Percentiles rank a stretch among this genome's conserved stretches.
These are phyloP conservation scores for Lodderomyces margitis DNA, from an alignment of 1,139 yeast species.

Conservation along the genomic window DNA sequence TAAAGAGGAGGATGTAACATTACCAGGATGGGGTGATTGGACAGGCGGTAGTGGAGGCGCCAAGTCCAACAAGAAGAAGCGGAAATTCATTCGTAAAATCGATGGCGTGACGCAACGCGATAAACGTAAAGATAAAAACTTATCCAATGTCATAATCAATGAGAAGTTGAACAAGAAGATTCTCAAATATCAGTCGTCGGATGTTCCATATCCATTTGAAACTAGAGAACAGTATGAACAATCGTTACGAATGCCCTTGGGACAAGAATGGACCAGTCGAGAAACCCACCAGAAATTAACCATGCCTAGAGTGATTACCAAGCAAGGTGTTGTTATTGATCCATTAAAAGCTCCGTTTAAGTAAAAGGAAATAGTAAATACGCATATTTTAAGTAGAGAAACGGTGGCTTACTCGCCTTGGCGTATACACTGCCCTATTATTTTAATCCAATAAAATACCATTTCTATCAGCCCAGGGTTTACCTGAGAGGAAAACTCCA, in stretches of 20 bases:
- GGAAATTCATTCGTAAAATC: constrained; percentile 62
- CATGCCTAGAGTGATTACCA: constrained; percentile 83
- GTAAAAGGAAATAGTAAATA: constrained; percentile 18
- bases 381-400: background rate
- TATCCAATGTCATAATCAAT: constrained; percentile 82
- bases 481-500: constrained; percentile 75
- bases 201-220: constrained; percentile 93
- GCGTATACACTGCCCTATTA: too few relatives aligned
- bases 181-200: constrained; percentile 76
- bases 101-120: constrained; percentile 72
- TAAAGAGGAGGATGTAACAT: constrained; percentile 75
- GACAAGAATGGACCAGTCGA: constrained; percentile 94
- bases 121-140: constrained; percentile 73
- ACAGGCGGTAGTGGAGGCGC: constrained; percentile 57
- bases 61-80: constrained; percentile 47
- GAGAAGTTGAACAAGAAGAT: constrained; percentile 84
- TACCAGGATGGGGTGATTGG: constrained; percentile 98
- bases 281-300: constrained; percentile 84
- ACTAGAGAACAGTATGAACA: constrained; percentile 92
- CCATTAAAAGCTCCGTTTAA: constrained; percentile 77
- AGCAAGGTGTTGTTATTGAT: constrained; percentile 87
- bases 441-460: constrained; percentile 52
- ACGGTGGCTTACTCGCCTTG: too few relatives aligned
- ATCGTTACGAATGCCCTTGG: constrained; percentile 91
- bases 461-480: constrained; percentile 76